Evolutionary conservation across 208 protist genomes (phyloP), one percentile per base, ranked within the genome.

Genomic region (Leishmania martiniquensis): DNA sequence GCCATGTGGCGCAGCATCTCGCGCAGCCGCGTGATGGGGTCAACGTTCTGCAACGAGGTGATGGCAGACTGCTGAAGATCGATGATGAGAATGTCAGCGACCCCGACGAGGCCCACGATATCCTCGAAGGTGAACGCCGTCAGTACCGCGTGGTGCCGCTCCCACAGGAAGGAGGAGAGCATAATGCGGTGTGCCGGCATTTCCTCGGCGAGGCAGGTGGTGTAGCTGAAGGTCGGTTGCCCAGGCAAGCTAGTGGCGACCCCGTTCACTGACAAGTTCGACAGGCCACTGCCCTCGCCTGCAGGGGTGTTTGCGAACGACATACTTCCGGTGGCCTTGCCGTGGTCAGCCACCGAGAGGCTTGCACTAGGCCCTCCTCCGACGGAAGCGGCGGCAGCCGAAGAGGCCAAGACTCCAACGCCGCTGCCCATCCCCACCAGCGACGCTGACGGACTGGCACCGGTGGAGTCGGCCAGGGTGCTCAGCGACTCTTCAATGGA

Each of bases 81-180:
- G 51, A 97, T 93, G 67, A 98, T 86, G 51, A 98, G 85, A 72
- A 98, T 96, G 76, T 98, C 92, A 0, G 83, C 87, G n/a, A 95
- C 87, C 7, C 88, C 85, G 60, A 87, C 72, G 7, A 98, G 82
- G 22, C 89, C 87, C 45, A 91, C 77, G 69, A 97, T 87, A 71
- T 97, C 95, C 15, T 85, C 84, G 29, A 94, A 72, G 65, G 73
- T 89, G 82, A 90, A 89, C 22, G 93, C 93, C 2, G 93, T 87
- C 34, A 96, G 87, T 34, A 98, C 95, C 39, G 95, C 93, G 82
- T 98, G 93, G 63, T 91, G 93, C 1, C 90, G 88, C 74, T 96
- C 89, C 93, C 95, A 98, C 54, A 98, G 81, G 76, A 90, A 97
- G 29, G 85, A 81, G 57, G 93, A 98, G 25, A 98, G 72, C 89